Conservation (phyloP, 441 rosid species). For the Erodium trifolium region DNA sequence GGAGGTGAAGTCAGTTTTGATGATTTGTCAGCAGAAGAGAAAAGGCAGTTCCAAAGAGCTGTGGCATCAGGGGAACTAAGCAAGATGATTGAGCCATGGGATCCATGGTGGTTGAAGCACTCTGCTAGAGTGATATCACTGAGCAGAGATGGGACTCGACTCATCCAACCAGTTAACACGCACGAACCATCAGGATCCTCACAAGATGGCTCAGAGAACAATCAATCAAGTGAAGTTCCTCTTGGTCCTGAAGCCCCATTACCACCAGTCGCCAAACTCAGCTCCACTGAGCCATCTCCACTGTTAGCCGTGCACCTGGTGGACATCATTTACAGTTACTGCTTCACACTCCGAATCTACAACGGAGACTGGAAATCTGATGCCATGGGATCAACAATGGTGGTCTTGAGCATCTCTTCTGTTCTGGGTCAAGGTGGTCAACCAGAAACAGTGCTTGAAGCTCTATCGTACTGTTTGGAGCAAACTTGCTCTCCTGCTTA, state of each 20-base stretch:
- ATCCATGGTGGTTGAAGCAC: constrained; percentile 90
- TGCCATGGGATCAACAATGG: constrained; percentile 51
- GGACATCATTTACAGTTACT: constrained; percentile 61
- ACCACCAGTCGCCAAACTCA: constrained; percentile 44
- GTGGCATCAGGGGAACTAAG: constrained; percentile 76
- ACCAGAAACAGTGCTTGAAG: constrained; percentile 57
- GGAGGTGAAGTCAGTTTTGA: constrained; percentile 49
- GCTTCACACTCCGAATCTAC: constrained; percentile 71
- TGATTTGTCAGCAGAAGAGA: constrained; percentile 64
- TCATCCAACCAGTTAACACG: constrained; percentile 41
- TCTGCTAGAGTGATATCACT: constrained; percentile 53
- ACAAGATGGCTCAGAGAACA: constrained; percentile 22
- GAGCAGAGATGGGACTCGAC: constrained; percentile 50
- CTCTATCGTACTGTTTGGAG: constrained; percentile 56
- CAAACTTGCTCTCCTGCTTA: constrained; percentile 69
- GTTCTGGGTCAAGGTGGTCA: constrained; percentile 56
- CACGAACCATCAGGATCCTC: constrained; percentile 22
- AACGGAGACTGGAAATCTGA: constrained; percentile 88
- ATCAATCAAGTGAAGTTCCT: constrained; percentile 42
- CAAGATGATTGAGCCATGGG: constrained; percentile 86
- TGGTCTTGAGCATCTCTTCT: constrained; percentile 45
- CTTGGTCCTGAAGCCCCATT: constrained; percentile 59
- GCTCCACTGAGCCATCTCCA: constrained; percentile 58
- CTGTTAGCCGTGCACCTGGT: constrained; percentile 60
- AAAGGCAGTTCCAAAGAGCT: constrained; percentile 67